Conservation (phyloP, 495 filamentous ascomycete species). For the Staphylotrichum tortipilum region DNA sequence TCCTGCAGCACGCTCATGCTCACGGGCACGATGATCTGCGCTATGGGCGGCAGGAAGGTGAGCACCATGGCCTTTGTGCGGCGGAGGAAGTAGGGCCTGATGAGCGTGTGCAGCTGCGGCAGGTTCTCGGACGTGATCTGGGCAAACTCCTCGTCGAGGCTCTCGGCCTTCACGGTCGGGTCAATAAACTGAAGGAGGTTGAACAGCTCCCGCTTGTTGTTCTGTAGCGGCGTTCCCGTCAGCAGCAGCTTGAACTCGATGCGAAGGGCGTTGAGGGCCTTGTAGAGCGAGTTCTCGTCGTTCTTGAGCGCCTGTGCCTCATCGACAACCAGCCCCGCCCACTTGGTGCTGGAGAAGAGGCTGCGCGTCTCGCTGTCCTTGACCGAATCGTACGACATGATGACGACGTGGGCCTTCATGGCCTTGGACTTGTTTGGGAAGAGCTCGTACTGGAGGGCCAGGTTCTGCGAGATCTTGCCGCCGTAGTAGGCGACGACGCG, state of each 20-base stretch:
- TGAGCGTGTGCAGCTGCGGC: constrained; percentile 67
- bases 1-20: constrained; percentile 89
- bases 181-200: constrained; percentile 93
- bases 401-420: constrained; percentile 80
- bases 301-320: constrained; percentile 97
- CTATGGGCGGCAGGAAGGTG: constrained; percentile 82
- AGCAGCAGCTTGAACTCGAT: constrained; percentile 75
- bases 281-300: constrained; percentile 74
- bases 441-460: constrained; percentile 72
- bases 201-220: constrained; percentile 89
- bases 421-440: constrained; percentile 49
- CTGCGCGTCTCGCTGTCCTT: constrained; percentile 53
- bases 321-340: constrained; percentile 87
- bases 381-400: constrained; percentile 89
- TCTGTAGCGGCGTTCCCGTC: constrained; percentile 89
- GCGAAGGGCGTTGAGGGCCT: constrained; percentile 58
- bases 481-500: constrained; percentile 91
- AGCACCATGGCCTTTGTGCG: constrained; percentile 87
- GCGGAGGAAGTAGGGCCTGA: constrained; percentile 62
- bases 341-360: constrained; percentile 60
- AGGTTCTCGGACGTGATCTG: constrained; percentile 74
- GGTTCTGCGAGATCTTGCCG: constrained; percentile 54
- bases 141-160: constrained; percentile 65
- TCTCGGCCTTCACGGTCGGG: constrained; percentile 51
- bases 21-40: constrained; percentile 87